These are phyloP conservation scores for Drechslerella coelobrocha DNA, from an alignment of 2,329 filamentous ascomycete genomes.

Conservation along the genomic window DNA sequence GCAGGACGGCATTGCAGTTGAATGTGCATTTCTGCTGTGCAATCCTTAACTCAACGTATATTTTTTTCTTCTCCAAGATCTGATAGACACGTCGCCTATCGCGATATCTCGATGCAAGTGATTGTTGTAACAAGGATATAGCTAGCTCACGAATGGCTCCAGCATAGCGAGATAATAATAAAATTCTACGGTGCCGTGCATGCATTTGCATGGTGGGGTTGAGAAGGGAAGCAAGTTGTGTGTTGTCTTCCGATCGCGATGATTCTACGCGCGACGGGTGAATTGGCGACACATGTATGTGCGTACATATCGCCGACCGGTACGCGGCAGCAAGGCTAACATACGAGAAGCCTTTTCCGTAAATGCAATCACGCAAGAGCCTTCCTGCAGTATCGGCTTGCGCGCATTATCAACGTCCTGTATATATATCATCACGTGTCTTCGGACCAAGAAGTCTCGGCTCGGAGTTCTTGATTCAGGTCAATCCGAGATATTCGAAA, in stretches of 20 bases:
- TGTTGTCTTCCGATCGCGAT: constrained; percentile 5
- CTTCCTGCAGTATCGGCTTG: neutral
- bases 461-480: no score
- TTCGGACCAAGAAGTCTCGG: no score
- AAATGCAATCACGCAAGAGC: neutral
- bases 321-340: no score
- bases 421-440: no score
- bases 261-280: no score
- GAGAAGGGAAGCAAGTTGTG: no score
- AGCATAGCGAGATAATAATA: neutral
- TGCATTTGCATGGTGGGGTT: neutral
- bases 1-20: constrained; percentile 5
- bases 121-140: neutral
- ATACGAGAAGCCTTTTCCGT: neutral
- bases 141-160: neutral
- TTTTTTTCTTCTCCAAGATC: constrained; percentile 26
- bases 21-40: neutral
- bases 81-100: constrained; percentile 49
- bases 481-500: neutral
- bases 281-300: no score
- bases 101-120: neutral
- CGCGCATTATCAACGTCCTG: neutral
- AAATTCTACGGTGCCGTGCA: neutral
- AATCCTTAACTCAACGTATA: neutral
- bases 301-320: no score